These are phyloP conservation scores for Sclerotiophoma versabilis DNA, from an alignment of 2,329 filamentous ascomycete genomes.

Conservation along the genomic window DNA sequence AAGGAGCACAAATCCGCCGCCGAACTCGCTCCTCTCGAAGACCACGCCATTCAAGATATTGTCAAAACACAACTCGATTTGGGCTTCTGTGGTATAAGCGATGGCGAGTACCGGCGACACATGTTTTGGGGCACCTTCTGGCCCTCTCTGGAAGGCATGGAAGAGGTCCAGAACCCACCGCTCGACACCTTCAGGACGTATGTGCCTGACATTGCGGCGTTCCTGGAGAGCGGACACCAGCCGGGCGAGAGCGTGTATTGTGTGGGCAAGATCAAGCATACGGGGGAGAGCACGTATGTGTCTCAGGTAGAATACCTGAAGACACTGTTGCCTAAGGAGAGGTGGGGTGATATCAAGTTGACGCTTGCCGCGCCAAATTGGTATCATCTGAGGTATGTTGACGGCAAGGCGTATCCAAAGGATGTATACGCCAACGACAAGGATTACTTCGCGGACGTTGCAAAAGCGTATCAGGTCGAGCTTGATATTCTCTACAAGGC, in stretches of 20 bases:
- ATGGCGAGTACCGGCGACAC: conserved; percentile 68
- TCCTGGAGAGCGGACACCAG: conserved; percentile 63
- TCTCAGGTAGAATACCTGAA: conserved; percentile 66
- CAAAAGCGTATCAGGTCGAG: conserved; percentile 53
- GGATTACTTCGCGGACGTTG: conserved; percentile 54
- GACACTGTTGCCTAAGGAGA: conserved; percentile 62
- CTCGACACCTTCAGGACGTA: conserved; percentile 62
- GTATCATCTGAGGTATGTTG: conserved; percentile 69
- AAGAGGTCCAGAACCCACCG: conserved; percentile 57
- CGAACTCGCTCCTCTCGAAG: conserved; percentile 67
- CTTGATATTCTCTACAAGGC: conserved; percentile 54
- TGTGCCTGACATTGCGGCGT: conserved; percentile 66
- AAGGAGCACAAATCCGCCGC: conserved; percentile 62
- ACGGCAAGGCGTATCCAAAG: conserved; percentile 54
- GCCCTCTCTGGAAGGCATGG: conserved; percentile 59
- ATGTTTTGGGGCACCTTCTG: conserved; percentile 64
- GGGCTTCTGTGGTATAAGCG: conserved; percentile 67
- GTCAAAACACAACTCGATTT: conserved; percentile 68
- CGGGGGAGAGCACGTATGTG: conserved; percentile 60
- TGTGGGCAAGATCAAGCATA: conserved; percentile 63
- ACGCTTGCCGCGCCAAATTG: conserved; percentile 70
- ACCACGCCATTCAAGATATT: conserved; percentile 68
- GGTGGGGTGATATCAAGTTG: conserved; percentile 69
- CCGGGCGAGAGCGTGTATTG: conserved; percentile 63
- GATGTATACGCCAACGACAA: conserved; percentile 52